Base-by-base conservation (phyloP, 805 yeast genomes). In the Ogataea pini region DNA sequence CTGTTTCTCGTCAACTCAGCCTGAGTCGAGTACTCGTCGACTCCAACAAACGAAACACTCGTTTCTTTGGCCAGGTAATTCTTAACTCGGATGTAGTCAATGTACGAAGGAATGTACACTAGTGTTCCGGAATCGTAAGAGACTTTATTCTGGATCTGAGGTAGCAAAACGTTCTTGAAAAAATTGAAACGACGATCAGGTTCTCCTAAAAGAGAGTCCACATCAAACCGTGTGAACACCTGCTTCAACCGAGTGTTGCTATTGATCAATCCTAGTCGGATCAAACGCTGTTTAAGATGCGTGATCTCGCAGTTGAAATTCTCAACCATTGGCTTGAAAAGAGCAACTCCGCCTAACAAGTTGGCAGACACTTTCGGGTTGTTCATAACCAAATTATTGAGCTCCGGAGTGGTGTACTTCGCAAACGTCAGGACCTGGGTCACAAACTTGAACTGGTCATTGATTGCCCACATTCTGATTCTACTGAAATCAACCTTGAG, bases 391-490 rank as follows among this genome's bases (percentile, higher is more conserved):
- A 89, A 60, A 47, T 82, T 80, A 63, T 86, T 89, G 59, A 92
- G 79, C 56, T 82, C 89, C 8, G 98, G 98, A 1, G 97, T 86
- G 8, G 76, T 57, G 62, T 78, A 88, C 57, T 83, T 88, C n/a
- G 87, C 72, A 55, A 94, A 85, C 2, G 87, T 73, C 59, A 94
- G 67, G 0, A 86, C 80, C 68, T 94, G 99, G 22, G 97, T 79
- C 47, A 92, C 73, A 44, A 72, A 72, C 53, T 73, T 76, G 12
- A 88, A 84, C 57, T 88, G 83, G 52, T 89, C 95, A 60, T 94
- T 91, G 54, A 94, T 83, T 31, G 86, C 83, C 95, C 96, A 91
- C 86, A 87, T 85, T 58, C 97, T 78, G 32, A 94, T 84, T 57
- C 99, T 78, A 48, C 94, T 82, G 67, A 94, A 94, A 68, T 94